Evolutionary conservation across 306 rosid species (phyloP), one percentile per base, ranked within the genome.

Genomic region (Cucurbita maxima): DNA sequence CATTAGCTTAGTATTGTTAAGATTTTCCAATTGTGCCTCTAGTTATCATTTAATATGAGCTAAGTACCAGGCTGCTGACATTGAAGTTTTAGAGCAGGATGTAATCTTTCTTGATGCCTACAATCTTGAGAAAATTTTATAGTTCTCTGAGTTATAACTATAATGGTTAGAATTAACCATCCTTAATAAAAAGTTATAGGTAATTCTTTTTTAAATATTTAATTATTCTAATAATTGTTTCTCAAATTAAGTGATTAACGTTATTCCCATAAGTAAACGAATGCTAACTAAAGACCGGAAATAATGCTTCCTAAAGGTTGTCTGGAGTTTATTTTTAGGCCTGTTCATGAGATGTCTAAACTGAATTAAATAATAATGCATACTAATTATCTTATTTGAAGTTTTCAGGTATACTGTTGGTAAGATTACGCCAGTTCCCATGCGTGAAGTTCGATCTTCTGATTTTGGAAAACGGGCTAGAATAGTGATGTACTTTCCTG

Each of bases 401-500:
- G 81, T 84, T 85, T 72, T 78, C 90, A 95, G 99, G 86, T 95
- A 91, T 60, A 89, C 99, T 30, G 99, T 95, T 75, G 99, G 99
- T 61, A 95, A 95, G 86, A 89, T 95, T 58, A 95, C 97, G 10
- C 99, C 99, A 41, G 90, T 95, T 78, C 97, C 97, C 58, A 80
- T 76, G 76, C 96, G 99, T n/a, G 99, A 88, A 77, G 99, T 95
- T 77, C 92, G 99, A 69, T 79, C 95, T 8, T 86, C 96, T 58
- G 99, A 95, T 82, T 95, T 95, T 81, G 99, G 91, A 70, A 92
- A 78, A 36, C 84, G 87, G 81, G 99, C 99, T 74, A 88, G 99
- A 83, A 95, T 95, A 82, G 86, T 88, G 78, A 89, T 91, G 96
- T 88, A 81, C 80, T 95, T 95, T 60, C 99, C 99, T 25, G 80